Conservation (phyloP, 805 yeast genomes). For the Suhomyces kilbournensis region DNA sequence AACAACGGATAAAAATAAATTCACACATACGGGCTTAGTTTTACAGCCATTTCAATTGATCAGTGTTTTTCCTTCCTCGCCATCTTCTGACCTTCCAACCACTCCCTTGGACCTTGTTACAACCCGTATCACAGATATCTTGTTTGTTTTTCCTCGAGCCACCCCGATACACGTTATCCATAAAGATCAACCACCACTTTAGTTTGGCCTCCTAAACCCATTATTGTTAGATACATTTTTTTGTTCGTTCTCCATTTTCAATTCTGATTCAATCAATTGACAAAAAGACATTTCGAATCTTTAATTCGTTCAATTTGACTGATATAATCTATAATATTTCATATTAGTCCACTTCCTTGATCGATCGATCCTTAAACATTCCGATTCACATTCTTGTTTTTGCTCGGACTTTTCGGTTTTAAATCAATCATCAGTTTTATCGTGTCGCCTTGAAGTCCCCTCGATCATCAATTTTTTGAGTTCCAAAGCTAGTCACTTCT, state of each 20-base stretch:
- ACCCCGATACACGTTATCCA: background rate
- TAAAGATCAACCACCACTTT: background rate
- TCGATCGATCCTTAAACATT: background rate
- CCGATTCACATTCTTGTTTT: background rate
- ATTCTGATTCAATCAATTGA: background rate
- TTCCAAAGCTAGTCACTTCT: background rate
- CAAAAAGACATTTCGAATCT: background rate
- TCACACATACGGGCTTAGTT: background rate
- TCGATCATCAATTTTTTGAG: background rate
- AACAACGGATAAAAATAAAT: background rate
- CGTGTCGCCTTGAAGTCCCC: background rate
- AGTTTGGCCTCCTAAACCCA: background rate
- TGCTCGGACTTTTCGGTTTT: constrained; percentile 5
- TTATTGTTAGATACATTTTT: background rate
- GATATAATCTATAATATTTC: background rate
- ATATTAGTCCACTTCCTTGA: background rate
- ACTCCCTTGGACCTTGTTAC: background rate
- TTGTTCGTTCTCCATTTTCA: background rate
- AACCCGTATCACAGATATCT: background rate
- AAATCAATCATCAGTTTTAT: background rate
- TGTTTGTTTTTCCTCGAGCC: background rate
- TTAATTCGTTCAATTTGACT: background rate
- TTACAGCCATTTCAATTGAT: background rate
- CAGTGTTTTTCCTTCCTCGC: background rate
- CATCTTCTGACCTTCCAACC: background rate